Evolutionary conservation across 1,284 basidiomycete genomes (phyloP), one percentile per base, ranked within the genome.

Genomic region (Trichosporon sp.): DNA sequence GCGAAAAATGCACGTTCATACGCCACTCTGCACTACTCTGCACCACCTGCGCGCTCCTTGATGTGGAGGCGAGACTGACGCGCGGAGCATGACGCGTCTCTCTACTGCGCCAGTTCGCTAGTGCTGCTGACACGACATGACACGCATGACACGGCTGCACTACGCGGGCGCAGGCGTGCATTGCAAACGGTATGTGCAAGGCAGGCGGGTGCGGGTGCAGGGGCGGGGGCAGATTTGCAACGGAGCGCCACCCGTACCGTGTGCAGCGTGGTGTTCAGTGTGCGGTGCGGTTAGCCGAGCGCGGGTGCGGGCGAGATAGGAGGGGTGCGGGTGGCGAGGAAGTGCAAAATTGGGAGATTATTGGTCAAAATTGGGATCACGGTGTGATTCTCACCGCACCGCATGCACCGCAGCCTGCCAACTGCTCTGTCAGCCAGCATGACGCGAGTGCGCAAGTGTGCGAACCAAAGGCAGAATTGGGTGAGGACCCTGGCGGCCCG

Each of bases 221-320:
- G 51, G 51, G 19, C n/a, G 51, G 51, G 19, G n/a, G 51, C 51
- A 46, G 51, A 54, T 54, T 54, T 54, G 51, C 51, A 54, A 54
- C 51, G 21, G 19, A 16, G 51, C 51, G 21, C 51, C 43, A 46
- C 43, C 43, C 10, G 16, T n/a, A 4, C 43, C 38, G 38, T 40
- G 38, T 37, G 35, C 38, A 40, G 7, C 11, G 38, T 40, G 38
- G 38, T 40, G 38, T 4, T 11, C 43, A 26, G 26, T 26, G 43
- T 8, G 43, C n/a, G 43, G 43, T 46, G 43, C 43, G 51, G 19
- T 21, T 54, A 54, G 51, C 51, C 51, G 51, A 54, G 51, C 16
- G 43, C 43, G 43, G 16, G 43, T n/a, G 51, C 51, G 51, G 51
- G 19, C 21, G 51, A 54, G 43, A 16, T 46, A n/a, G 43, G 43